Evolutionary conservation across 2,329 filamentous ascomycete genomes (phyloP), one percentile per base, ranked within the genome.

Genomic region (Alternaria postmessia): DNA sequence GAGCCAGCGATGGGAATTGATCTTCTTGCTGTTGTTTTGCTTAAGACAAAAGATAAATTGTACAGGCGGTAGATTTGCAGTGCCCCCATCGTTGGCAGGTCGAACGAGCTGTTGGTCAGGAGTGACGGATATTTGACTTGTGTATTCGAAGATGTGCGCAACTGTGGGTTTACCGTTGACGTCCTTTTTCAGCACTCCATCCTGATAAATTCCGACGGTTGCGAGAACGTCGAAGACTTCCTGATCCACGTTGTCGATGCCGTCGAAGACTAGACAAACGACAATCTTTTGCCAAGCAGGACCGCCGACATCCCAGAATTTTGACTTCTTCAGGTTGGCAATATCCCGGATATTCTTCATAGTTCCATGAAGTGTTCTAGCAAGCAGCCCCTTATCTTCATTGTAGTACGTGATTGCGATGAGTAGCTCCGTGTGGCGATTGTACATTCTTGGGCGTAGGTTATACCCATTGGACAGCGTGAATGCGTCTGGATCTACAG

Each of bases 31-130:
- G 86, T 99, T 98, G 87, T 97, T 94, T 79, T 96, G 92, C 86
- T 99, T 99, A 80, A 99, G 81, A 78, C 95, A 99, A 85, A 99
- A 98, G 80, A 99, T 97, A 89, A 98, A 96, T 85, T 99, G 95
- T 24, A 97, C 94, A 0, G 95, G 95, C 3, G 95, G 94, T 39
- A 99, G 86, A 5, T 93, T 97, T 72, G 87, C 89, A 11, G 91
- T 85, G 74, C 90, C 39, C 6, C 20, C 89, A 72, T 97, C 93
- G 71, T 96, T 93, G 52, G 90, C 89, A 4, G 95, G 95, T 28
- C 94, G 91, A 75, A 98, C 95, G 56, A 98, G 90, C 84, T 97
- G 94, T 83, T 98, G 95, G 79, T 89, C 95, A 16, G 95, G 90
- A 5, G 95, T 98, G 57, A 98, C 94, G 2, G 95, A 98, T 66